phyloP scores from a whole-genome alignment of 2,329 filamentous ascomycete species.

The Pseudogymnoascus sp. region DNA sequence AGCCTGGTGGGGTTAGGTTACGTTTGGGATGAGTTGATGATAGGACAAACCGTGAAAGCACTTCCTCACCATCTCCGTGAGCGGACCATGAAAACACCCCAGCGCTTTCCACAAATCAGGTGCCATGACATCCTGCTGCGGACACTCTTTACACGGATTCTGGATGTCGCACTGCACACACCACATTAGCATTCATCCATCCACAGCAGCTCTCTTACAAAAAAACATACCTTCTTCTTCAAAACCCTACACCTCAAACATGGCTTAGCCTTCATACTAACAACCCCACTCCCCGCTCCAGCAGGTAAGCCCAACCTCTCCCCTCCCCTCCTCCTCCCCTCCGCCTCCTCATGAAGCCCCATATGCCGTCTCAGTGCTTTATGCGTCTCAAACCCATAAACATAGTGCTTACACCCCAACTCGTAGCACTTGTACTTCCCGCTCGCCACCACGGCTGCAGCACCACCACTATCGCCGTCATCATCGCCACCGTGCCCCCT shows the following conservation, averaged over 20 bases:
- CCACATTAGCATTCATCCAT: background rate
- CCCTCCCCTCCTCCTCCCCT: background rate
- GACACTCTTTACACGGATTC: background rate
- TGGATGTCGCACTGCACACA: background rate
- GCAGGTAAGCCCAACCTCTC: background rate
- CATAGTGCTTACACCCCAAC: background rate
- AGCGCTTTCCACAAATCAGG: background rate
- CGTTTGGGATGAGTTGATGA: too few relatives aligned
- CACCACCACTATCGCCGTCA: background rate
- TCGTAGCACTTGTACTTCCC: background rate
- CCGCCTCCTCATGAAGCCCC: background rate
- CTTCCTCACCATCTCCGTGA: background rate
- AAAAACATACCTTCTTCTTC: background rate
- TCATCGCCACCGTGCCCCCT: background rate
- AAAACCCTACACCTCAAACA: constrained; percentile 5
- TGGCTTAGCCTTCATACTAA: background rate
- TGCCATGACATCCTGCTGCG: background rate
- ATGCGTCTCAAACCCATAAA: background rate
- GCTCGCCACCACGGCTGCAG: background rate
- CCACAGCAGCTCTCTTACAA: background rate
- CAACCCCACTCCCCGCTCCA: background rate
- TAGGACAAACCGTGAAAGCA: background rate
- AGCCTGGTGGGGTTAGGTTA: background rate
- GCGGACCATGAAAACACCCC: background rate
- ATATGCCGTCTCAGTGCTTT: background rate